Evolutionary conservation across 1,139 yeast species (phyloP).

Genomic region (Nadsonia starkeyi-henricii): DNA sequence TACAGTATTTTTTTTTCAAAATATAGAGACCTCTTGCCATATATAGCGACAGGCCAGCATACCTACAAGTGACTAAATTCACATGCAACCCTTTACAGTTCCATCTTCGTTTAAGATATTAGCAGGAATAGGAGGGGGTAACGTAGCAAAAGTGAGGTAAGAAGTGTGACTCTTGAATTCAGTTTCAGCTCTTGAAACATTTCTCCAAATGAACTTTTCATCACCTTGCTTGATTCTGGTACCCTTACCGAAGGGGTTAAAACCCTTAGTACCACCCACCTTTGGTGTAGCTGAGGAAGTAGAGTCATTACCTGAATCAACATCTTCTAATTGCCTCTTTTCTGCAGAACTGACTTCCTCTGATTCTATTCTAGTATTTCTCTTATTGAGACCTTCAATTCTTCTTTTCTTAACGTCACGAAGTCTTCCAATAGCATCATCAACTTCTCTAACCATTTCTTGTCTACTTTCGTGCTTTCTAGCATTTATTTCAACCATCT

Average conservation of each 20-base stretch:
- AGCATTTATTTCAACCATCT: slow-evolving; percentile 85
- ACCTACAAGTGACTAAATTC: neutral
- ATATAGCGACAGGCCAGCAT: too few relatives aligned
- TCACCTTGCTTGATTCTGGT: slow-evolving; percentile 78
- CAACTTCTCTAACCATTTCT: slow-evolving; percentile 69
- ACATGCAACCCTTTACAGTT: neutral
- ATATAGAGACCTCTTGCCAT: neutral
- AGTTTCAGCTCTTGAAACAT: slow-evolving; percentile 67
- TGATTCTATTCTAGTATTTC: slow-evolving; percentile 24
- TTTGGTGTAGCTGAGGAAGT: slow-evolving; percentile 5
- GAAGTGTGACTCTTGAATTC: slow-evolving; percentile 93
- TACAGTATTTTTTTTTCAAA: neutral
- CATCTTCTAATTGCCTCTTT: slow-evolving; percentile 9
- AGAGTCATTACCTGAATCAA: slow-evolving; percentile 10
- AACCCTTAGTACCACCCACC: slow-evolving; percentile 33
- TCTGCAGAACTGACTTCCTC: slow-evolving; percentile 3
- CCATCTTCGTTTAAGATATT: neutral
- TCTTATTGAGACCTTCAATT: slow-evolving; percentile 56
- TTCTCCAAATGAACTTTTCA: slow-evolving; percentile 58
- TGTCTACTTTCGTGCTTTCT: slow-evolving; percentile 84
- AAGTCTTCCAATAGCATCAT: slow-evolving; percentile 69
- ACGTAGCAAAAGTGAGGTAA: slow-evolving; percentile 73
- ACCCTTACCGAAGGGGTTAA: slow-evolving; percentile 86
- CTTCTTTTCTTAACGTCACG: slow-evolving; percentile 70
- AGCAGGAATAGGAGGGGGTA: slow-evolving; percentile 19